Conservation (phyloP, 805 yeast species). For the Zygosaccharomyces bisporus region DNA sequence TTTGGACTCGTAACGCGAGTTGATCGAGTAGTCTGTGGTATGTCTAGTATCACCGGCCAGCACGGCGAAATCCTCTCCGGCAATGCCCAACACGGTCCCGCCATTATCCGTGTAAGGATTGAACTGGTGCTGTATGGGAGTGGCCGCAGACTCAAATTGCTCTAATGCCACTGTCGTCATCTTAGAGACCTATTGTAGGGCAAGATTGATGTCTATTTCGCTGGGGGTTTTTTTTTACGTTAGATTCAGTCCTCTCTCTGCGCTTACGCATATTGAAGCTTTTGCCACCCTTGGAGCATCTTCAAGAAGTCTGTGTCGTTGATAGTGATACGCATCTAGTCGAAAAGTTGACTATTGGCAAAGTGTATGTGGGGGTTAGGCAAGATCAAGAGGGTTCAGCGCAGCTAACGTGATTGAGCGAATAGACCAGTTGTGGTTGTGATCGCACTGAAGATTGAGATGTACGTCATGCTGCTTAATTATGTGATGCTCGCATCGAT, state of each 20-base stretch:
- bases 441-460: too few relatives aligned
- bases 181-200: not conserved
- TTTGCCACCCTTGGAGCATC: not conserved
- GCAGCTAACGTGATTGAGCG: too few relatives aligned
- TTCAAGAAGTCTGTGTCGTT: not conserved
- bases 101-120: slow-evolving; percentile 95
- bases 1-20: slow-evolving; percentile 88
- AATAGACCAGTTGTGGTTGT: too few relatives aligned
- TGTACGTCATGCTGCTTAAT: too few relatives aligned
- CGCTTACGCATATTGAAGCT: not conserved
- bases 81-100: slow-evolving; percentile 95
- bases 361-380: too few relatives aligned
- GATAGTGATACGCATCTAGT: not conserved
- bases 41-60: slow-evolving; percentile 98
- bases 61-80: slow-evolving; percentile 95
- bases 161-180: slow-evolving; percentile 58
- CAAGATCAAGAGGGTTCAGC: too few relatives aligned
- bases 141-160: slow-evolving; percentile 45
- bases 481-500: too few relatives aligned
- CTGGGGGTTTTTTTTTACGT: too few relatives aligned
- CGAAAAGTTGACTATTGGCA: too few relatives aligned
- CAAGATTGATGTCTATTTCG: too few relatives aligned
- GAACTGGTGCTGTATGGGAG: slow-evolving; percentile 86
- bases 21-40: slow-evolving; percentile 88
- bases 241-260: not conserved